Evolutionary conservation across 73 alveolate genomes (phyloP).

Genomic region (Tetrahymena borealis): DNA sequence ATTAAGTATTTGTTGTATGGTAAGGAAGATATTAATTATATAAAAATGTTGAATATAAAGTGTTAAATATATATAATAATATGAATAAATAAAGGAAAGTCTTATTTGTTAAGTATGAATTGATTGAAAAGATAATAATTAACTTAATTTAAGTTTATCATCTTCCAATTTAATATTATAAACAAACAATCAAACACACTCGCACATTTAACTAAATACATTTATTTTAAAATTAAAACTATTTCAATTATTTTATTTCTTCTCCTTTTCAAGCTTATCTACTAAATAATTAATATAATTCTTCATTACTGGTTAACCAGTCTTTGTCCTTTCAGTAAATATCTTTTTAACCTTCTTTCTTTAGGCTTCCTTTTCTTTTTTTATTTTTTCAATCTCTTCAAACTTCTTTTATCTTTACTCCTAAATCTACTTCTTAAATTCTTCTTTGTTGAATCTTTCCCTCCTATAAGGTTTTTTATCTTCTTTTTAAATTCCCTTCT

Average conservation of each 20-base stretch:
- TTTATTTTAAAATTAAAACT: neutral
- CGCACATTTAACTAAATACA: neutral
- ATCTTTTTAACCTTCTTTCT: conserved; percentile 1
- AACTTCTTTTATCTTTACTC: neutral
- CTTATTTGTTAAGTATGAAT: too few species aligned
- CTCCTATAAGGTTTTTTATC: neutral
- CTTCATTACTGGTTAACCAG: conserved; percentile 18
- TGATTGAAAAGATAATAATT: too few species aligned
- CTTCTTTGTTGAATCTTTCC: neutral
- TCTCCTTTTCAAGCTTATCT: neutral
- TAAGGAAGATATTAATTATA: too few species aligned
- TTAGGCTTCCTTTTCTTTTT: neutral
- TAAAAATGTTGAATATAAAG: too few species aligned
- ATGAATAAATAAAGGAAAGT: too few species aligned
- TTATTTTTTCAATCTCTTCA: neutral
- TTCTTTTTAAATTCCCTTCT: neutral
- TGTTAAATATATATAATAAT: too few species aligned
- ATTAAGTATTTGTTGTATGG: too few species aligned
- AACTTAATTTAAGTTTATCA: too few species aligned
- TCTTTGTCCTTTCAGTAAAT: conserved; percentile 10
- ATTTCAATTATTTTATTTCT: neutral
- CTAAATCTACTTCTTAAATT: neutral
- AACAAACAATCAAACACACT: neutral
- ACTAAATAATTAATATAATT: conserved; percentile 6
- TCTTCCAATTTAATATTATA: neutral